phyloP scores from a whole-genome alignment of 805 yeast species.

The Lipomyces chichibuensis region DNA sequence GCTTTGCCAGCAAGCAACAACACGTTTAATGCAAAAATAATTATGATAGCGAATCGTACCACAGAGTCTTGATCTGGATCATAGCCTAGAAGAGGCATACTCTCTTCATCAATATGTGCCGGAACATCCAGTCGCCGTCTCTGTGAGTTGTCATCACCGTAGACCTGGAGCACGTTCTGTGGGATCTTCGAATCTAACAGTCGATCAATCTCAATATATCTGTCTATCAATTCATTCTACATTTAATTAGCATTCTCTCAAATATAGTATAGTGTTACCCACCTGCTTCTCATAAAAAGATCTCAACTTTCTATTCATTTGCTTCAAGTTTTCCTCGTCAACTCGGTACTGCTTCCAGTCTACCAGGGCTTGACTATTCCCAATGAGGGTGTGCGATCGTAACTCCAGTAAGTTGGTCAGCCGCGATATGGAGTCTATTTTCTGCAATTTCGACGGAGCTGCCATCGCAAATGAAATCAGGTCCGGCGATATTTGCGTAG shows the following conservation, averaged over 20 bases:
- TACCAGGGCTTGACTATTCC: conserved; percentile 46
- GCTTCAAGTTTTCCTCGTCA: conserved; percentile 37
- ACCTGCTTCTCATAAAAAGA: conserved; percentile 57
- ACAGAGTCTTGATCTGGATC: conserved; percentile 51
- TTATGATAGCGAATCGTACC: conserved; percentile 61
- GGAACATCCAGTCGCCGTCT: conserved; percentile 52
- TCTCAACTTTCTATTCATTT: conserved; percentile 41
- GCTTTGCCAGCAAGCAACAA: conserved; percentile 58
- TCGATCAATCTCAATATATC: conserved; percentile 62
- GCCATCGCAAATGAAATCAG: conserved; percentile 34
- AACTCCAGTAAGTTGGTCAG: conserved; percentile 47
- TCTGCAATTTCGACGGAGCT: conserved; percentile 30
- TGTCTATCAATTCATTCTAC: conserved; percentile 64
- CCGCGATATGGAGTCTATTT: conserved; percentile 35
- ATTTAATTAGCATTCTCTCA: conserved; percentile 15
- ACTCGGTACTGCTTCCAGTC: conserved; percentile 48
- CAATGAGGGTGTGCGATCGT: conserved; percentile 52
- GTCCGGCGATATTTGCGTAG: conserved; percentile 28
- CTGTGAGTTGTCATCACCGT: conserved; percentile 49
- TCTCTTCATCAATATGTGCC: conserved; percentile 62
- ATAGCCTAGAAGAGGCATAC: conserved; percentile 52
- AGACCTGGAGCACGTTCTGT: conserved; percentile 61
- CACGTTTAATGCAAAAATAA: conserved; percentile 64
- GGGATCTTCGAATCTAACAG: conserved; percentile 73
- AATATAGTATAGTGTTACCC: neutral